Conservation (phyloP, 345 rosid genomes). For the Arabis hirsuta region DNA sequence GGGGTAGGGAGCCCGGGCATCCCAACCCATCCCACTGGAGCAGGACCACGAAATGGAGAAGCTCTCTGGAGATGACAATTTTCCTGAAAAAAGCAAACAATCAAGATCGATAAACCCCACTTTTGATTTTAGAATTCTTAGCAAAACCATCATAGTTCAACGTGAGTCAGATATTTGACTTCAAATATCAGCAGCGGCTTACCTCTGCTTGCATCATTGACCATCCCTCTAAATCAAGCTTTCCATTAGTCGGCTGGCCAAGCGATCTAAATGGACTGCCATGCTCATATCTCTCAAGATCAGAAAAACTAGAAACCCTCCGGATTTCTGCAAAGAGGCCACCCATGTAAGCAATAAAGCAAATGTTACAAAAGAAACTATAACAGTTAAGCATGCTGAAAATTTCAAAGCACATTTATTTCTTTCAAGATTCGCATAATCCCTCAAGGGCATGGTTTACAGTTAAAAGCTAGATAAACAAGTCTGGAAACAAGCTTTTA, state of each 20-base stretch:
- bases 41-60: conserved; percentile 62
- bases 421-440: conserved; percentile 16
- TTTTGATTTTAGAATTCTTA: neutral
- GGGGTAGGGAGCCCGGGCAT: conserved; percentile 64
- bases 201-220: conserved; percentile 88
- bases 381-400: neutral
- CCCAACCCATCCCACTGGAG: conserved; percentile 80
- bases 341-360: conserved; percentile 18
- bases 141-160: conserved; percentile 10
- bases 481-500: neutral
- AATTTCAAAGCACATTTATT: neutral
- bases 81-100: conserved; percentile 57
- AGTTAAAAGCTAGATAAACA: neutral
- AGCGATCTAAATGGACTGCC: conserved; percentile 86
- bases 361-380: neutral
- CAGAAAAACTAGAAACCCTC: conserved; percentile 63
- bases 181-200: conserved; percentile 26
- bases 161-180: conserved; percentile 11
- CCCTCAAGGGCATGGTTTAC: neutral
- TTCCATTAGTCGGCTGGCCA: conserved; percentile 67
- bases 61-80: conserved; percentile 74
- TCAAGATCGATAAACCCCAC: neutral
- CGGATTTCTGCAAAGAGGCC: conserved; percentile 68
- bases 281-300: conserved; percentile 80
- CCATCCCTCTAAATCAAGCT: conserved; percentile 83